Evolutionary conservation across 75 land plant species (phyloP).

Genomic region (Chamaecyparis obtusa): DNA sequence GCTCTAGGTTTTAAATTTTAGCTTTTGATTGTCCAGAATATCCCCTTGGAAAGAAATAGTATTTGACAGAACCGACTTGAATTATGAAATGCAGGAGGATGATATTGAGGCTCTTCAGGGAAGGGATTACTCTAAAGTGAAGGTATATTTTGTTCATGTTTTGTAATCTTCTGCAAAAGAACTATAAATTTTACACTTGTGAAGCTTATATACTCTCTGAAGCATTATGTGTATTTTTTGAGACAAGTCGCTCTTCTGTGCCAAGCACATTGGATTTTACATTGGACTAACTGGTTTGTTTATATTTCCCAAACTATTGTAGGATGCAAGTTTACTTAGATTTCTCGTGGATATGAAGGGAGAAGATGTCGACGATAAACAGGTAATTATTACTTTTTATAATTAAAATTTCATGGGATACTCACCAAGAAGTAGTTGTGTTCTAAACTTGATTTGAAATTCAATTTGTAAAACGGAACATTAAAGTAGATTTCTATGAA

Average conservation of each 20-base stretch:
- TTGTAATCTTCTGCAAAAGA: not conserved
- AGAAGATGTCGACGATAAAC: constrained; percentile 85
- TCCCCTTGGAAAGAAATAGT: not conserved
- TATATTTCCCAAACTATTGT: not conserved
- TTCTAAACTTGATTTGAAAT: constrained; percentile 8
- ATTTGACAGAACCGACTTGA: not conserved
- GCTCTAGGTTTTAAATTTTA: not conserved
- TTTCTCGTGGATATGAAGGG: constrained; percentile 99
- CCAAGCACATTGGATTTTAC: not conserved
- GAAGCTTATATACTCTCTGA: not conserved
- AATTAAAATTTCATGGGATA: not conserved
- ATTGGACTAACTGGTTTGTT: not conserved
- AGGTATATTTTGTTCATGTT: constrained; percentile 34
- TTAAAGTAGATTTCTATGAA: constrained; percentile 7
- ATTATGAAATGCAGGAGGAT: constrained; percentile 59
- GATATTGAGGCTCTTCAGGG: constrained; percentile 94
- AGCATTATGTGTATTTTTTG: not conserved
- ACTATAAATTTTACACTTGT: not conserved
- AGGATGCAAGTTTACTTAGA: constrained; percentile 94
- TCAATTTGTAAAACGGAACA: not conserved
- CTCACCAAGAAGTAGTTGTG: not conserved
- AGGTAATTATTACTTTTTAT: constrained; percentile 40
- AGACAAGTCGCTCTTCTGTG: not conserved
- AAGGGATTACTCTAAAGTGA: constrained; percentile 80
- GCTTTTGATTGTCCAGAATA: not conserved